Evolutionary conservation across 768 basidiomycete genomes (phyloP).

Genomic region (Holtermanniella nyarrowii): DNA sequence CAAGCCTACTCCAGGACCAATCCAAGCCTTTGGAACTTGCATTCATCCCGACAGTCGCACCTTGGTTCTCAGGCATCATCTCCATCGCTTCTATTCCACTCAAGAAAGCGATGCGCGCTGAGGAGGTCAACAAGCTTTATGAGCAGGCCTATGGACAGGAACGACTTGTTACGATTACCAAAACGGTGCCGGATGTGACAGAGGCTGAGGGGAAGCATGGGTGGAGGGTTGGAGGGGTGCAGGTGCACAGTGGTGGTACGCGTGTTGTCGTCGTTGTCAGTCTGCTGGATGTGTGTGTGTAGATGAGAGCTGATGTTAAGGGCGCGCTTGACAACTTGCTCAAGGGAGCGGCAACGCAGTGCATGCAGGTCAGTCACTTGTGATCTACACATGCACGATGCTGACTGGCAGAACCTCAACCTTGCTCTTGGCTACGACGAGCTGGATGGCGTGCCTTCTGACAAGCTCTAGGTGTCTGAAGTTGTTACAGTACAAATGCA

Average conservation of each 20-base stretch:
- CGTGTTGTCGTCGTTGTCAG: slow-evolving; percentile 86
- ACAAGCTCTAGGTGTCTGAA: slow-evolving; percentile 36
- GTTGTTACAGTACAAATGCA: no score
- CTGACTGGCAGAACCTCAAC: slow-evolving; percentile 62
- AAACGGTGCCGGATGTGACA: slow-evolving; percentile 59
- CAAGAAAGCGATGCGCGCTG: slow-evolving; percentile 54
- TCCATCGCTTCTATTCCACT: slow-evolving; percentile 78
- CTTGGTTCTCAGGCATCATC: slow-evolving; percentile 96
- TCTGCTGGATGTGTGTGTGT: slow-evolving; percentile 15
- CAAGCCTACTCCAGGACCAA: slow-evolving; percentile 47
- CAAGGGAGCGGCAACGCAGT: slow-evolving; percentile 98
- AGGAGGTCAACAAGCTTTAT: slow-evolving; percentile 62
- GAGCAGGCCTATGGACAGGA: slow-evolving; percentile 67
- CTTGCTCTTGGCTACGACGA: slow-evolving; percentile 80
- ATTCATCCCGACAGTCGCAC: slow-evolving; percentile 76
- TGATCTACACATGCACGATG: background rate
- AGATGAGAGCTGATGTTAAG: slow-evolving; percentile 40
- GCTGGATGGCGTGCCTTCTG: slow-evolving; percentile 59
- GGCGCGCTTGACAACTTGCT: slow-evolving; percentile 92
- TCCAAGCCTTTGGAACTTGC: slow-evolving; percentile 45
- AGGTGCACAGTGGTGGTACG: slow-evolving; percentile 78
- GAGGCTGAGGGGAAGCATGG: slow-evolving; percentile 77
- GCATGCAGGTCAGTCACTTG: slow-evolving; percentile 60
- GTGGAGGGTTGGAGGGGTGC: slow-evolving; percentile 84
- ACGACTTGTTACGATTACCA: slow-evolving; percentile 57